Percentiles rank a stretch among this genome's conserved stretches.
phyloP scores from a whole-genome alignment of 345 rosid genomes.

The Eucalyptus curtisii region DNA sequence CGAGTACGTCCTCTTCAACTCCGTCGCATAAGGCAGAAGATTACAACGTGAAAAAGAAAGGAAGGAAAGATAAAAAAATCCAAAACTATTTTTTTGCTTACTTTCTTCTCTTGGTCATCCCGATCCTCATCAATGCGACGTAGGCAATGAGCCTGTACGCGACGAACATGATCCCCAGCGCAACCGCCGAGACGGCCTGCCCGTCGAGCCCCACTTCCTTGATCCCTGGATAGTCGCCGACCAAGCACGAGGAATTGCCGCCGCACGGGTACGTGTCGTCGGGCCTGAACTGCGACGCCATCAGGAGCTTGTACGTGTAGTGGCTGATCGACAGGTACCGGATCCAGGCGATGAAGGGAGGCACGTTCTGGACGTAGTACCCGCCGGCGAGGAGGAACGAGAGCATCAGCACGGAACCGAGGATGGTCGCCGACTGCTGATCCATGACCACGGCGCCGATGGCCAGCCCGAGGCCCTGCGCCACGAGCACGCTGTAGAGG shows the following conservation, averaged over 20 bases:
- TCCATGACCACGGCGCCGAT: conserved; percentile 45
- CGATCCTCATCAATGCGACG: conserved; percentile 29
- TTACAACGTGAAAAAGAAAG: neutral
- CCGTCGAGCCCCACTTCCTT: conserved; percentile 27
- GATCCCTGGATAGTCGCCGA: conserved; percentile 30
- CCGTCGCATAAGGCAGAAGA: neutral
- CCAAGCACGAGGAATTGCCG: conserved; percentile 6
- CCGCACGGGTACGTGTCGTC: conserved; percentile 21
- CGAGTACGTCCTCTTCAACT: neutral
- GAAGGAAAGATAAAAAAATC: neutral
- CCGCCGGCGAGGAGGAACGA: conserved; percentile 31
- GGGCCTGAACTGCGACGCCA: conserved; percentile 30
- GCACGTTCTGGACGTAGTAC: conserved; percentile 37
- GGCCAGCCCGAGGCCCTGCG: conserved; percentile 45
- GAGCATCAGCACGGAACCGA: conserved; percentile 30
- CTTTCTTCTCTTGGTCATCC: conserved; percentile 1
- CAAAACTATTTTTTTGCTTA: neutral
- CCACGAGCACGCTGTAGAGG: conserved; percentile 24
- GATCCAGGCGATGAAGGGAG: conserved; percentile 31
- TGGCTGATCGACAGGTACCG: conserved; percentile 24
- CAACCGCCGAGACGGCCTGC: conserved; percentile 7
- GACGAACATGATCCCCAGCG: conserved; percentile 26
- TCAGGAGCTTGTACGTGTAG: conserved; percentile 27
- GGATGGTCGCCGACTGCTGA: conserved; percentile 16
- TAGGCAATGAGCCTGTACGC: conserved; percentile 38